Percentiles rank a stretch among this genome's conserved stretches.
Conservation (phyloP, 805 yeast species). For the Saturnispora ahearnii region DNA sequence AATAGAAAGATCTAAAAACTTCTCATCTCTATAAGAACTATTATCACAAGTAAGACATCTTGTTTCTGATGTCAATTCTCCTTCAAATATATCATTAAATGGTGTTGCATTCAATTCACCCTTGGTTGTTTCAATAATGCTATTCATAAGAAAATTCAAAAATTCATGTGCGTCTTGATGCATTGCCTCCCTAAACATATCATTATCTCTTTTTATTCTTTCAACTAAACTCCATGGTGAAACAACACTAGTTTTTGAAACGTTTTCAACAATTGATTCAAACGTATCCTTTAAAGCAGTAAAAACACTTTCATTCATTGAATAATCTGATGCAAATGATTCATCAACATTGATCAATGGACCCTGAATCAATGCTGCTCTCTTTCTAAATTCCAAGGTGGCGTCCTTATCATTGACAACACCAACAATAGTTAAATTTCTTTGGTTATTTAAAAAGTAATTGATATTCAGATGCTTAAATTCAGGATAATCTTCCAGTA, state of each 20-base stretch:
- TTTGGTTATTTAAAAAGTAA: constrained; percentile 31
- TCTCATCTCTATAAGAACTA: constrained; percentile 71
- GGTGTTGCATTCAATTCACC: not conserved
- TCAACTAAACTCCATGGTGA: constrained; percentile 71
- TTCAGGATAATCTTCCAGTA: not conserved
- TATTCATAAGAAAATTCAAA: constrained; percentile 72
- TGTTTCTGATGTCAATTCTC: constrained; percentile 76
- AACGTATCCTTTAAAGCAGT: constrained; percentile 76
- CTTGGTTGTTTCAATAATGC: constrained; percentile 3
- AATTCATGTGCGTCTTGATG: constrained; percentile 99
- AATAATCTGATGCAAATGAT: constrained; percentile 44
- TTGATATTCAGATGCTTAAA: not conserved
- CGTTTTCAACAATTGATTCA: constrained; percentile 71
- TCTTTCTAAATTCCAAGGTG: constrained; percentile 64
- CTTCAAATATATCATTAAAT: constrained; percentile 64
- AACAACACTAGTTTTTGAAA: constrained; percentile 66
- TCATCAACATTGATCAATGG: constrained; percentile 80
- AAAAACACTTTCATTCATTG: constrained; percentile 37
- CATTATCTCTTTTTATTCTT: constrained; percentile 72
- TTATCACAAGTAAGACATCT: constrained; percentile 87
- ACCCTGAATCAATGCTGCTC: constrained; percentile 68
- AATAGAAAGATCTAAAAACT: constrained; percentile 76
- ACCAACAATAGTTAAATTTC: constrained; percentile 38
- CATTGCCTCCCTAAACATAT: constrained; percentile 80
- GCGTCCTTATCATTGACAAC: constrained; percentile 32